Evolutionary conservation across 306 rosid species (phyloP), one percentile per base, ranked within the genome.

Genomic region (Arachis stenosperma): DNA sequence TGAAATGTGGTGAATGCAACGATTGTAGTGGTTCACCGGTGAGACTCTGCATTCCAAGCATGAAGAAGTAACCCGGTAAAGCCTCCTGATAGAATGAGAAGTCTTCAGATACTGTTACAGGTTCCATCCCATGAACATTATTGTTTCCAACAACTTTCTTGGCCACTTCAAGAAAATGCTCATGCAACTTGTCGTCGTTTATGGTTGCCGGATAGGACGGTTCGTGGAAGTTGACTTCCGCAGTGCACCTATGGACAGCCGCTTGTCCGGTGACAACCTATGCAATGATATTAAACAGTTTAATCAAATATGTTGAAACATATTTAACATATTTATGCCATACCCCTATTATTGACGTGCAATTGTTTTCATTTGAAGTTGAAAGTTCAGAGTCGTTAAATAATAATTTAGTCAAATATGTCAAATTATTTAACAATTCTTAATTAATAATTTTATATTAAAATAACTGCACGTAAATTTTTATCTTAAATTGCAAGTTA

Each of bases 71-170:
- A 44, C 98, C 97, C 7, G 96, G 98, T 8, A 88, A 67, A 13
- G 56, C 84, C 77, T 88, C 87, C 77, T 93, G 98, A 79, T 93
- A 90, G 81, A 86, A 88, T 50, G 97, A 44, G 76, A 90, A 88
- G 77, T 92, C 97, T 81, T 92, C 93, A 4, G 90, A 57, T 70
- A 86, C 97, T 86, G 83, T 90, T 17, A 60, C 0, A 4, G 89
- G 91, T 65, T 42, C 76, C 76, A 76, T 30, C 13, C 78, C 83
- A 40, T 75, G 79, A 42, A 88, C 88, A 37, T 75, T 84, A 4
- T 82, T 39, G 10, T 7, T 40, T 56, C 97, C 95, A 42, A 84
- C 86, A 85, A 85, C 70, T 59, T 82, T 84, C 41, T 83, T 88
- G 3, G 89, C 86, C 8, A 89, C 86, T 6, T 36, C 67, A 8